Conservation (phyloP, 768 basidiomycete species). For the Coprinellus micaceus region DNA sequence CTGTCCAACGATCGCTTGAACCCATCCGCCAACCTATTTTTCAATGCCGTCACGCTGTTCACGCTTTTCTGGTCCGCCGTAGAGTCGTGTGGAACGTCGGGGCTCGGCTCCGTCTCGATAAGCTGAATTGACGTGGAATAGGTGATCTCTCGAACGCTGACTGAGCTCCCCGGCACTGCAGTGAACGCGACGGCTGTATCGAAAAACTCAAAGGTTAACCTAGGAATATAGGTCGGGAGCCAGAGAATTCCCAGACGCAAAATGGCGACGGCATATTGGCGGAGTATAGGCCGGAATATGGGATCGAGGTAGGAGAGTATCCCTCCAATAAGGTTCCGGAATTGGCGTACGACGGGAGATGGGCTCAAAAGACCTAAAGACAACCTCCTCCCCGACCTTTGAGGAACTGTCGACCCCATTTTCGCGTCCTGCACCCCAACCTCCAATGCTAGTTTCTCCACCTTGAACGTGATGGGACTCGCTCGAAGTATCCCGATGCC, state of each 20-base stretch:
- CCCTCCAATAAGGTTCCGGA: slow-evolving; percentile 39
- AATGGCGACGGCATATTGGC: slow-evolving; percentile 47
- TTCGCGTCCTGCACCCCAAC: slow-evolving; percentile 24
- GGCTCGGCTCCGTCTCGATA: slow-evolving; percentile 41
- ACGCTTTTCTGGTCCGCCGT: slow-evolving; percentile 22
- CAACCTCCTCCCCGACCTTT: slow-evolving; percentile 34
- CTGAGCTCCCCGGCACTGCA: slow-evolving; percentile 47
- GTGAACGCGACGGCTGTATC: slow-evolving; percentile 48
- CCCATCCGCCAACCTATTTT: slow-evolving; percentile 54
- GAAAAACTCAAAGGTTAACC: slow-evolving; percentile 64
- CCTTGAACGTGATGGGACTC: slow-evolving; percentile 56
- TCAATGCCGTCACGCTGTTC: slow-evolving; percentile 62
- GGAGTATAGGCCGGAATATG: slow-evolving; percentile 56
- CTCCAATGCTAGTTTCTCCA: slow-evolving; percentile 54
- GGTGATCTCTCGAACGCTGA: slow-evolving; percentile 48
- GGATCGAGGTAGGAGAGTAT: slow-evolving; percentile 61
- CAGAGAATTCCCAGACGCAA: slow-evolving; percentile 59
- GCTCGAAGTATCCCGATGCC: slow-evolving; percentile 46
- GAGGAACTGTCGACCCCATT: slow-evolving; percentile 12
- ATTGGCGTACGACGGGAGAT: slow-evolving; percentile 38
- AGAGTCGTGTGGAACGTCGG: slow-evolving; percentile 18
- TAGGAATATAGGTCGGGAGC: slow-evolving; percentile 66
- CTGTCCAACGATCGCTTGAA: slow-evolving; percentile 64
- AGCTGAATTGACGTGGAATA: slow-evolving; percentile 56
- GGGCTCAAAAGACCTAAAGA: slow-evolving; percentile 47